A percentile compares a stretch with the other conserved stretches of the same genome.
Conservation (phyloP, 208 protist species). For the Hexamita inflata region DNA sequence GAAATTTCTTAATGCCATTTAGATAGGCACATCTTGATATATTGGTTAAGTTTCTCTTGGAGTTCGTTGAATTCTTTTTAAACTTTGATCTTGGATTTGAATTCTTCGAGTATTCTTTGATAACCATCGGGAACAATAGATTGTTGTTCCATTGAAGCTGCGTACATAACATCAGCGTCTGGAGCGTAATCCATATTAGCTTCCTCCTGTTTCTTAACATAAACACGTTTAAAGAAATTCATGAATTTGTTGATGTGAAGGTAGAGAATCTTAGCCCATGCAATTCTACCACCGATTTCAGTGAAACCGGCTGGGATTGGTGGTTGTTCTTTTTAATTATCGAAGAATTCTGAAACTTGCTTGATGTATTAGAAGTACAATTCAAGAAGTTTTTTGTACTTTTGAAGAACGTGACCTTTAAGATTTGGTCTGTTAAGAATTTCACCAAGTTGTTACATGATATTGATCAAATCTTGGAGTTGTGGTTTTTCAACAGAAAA, state of each 20-base stretch:
- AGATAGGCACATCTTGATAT: slow-evolving; percentile 71
- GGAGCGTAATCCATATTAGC: too few relatives aligned
- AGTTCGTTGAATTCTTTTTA: slow-evolving; percentile 77
- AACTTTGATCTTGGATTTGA: too few relatives aligned
- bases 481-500: slow-evolving; percentile 74
- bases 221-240: slow-evolving; percentile 4
- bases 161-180: too few relatives aligned
- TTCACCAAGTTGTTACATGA: slow-evolving; percentile 70
- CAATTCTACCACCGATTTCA: background rate
- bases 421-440: slow-evolving; percentile 58
- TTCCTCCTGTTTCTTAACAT: slow-evolving; percentile 2
- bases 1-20: slow-evolving; percentile 61
- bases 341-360: background rate
- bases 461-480: slow-evolving; percentile 68
- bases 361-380: background rate
- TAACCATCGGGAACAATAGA: too few relatives aligned
- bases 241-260: background rate
- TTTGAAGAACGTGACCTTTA: background rate
- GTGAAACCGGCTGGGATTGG: background rate
- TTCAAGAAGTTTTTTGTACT: slow-evolving; percentile 1
- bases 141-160: too few relatives aligned
- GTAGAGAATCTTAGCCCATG: background rate
- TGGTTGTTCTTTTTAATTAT: background rate
- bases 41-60: slow-evolving; percentile 71
- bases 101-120: too few relatives aligned